Evolutionary conservation across 371 early-diverging fungal genomes (phyloP), one percentile per base, ranked within the genome.

Genomic region (Apophysomyces elegans): DNA sequence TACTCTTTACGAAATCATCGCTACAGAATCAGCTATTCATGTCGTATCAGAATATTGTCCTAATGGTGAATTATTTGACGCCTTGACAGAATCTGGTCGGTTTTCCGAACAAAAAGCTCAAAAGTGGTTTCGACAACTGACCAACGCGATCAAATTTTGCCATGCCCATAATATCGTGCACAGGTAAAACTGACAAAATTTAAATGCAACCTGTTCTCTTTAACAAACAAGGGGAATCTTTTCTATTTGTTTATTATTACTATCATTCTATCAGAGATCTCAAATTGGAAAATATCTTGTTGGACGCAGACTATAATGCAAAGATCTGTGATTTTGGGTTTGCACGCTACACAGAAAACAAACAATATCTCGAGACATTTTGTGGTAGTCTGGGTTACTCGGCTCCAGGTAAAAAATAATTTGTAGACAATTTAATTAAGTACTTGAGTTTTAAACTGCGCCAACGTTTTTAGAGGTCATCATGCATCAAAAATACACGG

Each of bases 311-410:
- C 58, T 76, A 89, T 66, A 85, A 89, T 61, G 84, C 91, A 69
- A 96, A 95, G 72, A 78, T 96, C 45, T 90, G 90, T 58, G 96
- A 96, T 78, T 95, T 96, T 84, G 96, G 96, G 18, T 94, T 96
- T 80, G 92, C 94, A 50, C 81, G 91, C 11, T 85, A 88, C 58
- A 85, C 84, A 37, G 89, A 91, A 37, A 76, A 80, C 46, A 85
- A 85, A 46, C 88, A 86, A 65, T 74, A 91, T 38, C 79, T 94
- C 16, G 95, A 95, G 66, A 91, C 93, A 1, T 92, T 90, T 74
- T 95, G 95, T 73, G 95, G 95, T 0, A 91, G 92, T 38, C 81
- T 88, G 2, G 91, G 90, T 9, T 95, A 94, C 74, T 90, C 93
- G 35, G 90, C 95, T 4, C 95, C 95, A 54, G 74, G 90, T 76